Conservation (phyloP, 208 protist species). For the Leishmania turanica region DNA sequence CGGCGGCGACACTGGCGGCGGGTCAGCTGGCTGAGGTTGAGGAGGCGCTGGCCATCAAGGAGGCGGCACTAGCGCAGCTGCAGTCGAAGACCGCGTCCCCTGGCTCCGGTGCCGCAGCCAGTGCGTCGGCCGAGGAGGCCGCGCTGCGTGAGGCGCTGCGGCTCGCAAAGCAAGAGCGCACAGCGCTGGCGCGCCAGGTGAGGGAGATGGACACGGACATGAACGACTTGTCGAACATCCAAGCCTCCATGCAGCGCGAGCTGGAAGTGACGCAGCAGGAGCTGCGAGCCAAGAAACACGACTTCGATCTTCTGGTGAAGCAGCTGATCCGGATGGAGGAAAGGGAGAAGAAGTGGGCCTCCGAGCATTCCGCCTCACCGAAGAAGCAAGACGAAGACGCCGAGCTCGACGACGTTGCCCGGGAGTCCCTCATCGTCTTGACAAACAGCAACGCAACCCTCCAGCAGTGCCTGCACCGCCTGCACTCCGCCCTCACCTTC, state of each 20-base stretch:
- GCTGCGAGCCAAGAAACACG: slow-evolving; percentile 61
- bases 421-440: slow-evolving; percentile 23
- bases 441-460: slow-evolving; percentile 31
- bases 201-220: slow-evolving; percentile 70
- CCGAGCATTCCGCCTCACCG: slow-evolving; percentile 2
- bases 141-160: slow-evolving; percentile 37
- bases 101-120: neutral
- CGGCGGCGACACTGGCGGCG: slow-evolving; percentile 4
- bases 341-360: slow-evolving; percentile 33
- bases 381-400: slow-evolving; percentile 1
- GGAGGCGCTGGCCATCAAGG: slow-evolving; percentile 12
- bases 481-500: slow-evolving; percentile 14
- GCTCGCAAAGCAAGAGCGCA: slow-evolving; percentile 27
- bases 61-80: slow-evolving; percentile 18
- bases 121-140: neutral
- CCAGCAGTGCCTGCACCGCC: slow-evolving; percentile 31
- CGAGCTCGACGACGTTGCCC: slow-evolving; percentile 23
- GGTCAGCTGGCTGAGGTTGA: slow-evolving; percentile 12
- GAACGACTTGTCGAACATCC: slow-evolving; percentile 63
- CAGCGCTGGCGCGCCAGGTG: slow-evolving; percentile 37
- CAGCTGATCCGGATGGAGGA: slow-evolving; percentile 56
- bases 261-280: slow-evolving; percentile 48
- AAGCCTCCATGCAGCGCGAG: slow-evolving; percentile 47
- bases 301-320: slow-evolving; percentile 55
- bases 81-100: slow-evolving; percentile 11